phyloP scores from a whole-genome alignment of 2,329 filamentous ascomycete genomes.

The Arthrobotrys iridis region DNA sequence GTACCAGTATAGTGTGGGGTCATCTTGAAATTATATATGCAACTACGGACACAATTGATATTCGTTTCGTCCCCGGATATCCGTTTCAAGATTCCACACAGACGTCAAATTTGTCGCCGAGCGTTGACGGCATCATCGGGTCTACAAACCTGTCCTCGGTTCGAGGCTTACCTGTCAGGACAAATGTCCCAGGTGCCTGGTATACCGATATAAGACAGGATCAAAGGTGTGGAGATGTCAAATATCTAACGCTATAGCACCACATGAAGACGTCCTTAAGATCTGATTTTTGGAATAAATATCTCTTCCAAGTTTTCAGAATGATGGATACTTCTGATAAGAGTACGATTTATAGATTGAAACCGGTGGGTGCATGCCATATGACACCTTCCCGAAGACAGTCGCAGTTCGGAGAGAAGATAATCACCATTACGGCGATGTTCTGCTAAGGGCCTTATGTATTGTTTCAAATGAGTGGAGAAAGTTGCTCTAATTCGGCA shows the following conservation, averaged over 20 bases:
- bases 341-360: constrained; percentile 11
- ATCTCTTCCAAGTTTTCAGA: neutral
- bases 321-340: neutral
- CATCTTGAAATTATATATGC: constrained; percentile 12
- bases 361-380: neutral
- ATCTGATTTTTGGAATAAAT: too few species aligned
- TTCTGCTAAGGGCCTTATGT: neutral
- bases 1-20: neutral
- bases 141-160: constrained; percentile 21
- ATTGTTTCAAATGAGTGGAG: constrained; percentile 34
- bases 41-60: constrained; percentile 20
- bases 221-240: constrained; percentile 8
- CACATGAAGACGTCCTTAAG: too few species aligned
- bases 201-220: neutral
- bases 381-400: constrained; percentile 15
- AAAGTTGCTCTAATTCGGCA: neutral
- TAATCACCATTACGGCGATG: constrained; percentile 21
- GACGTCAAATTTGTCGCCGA: constrained; percentile 41
- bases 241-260: neutral
- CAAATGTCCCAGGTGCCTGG: constrained; percentile 7
- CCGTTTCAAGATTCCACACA: constrained; percentile 37
- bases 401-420: constrained; percentile 36
- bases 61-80: constrained; percentile 25
- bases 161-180: constrained; percentile 23
- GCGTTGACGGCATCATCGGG: constrained; percentile 26